Evolutionary conservation across 2,329 filamentous ascomycete genomes (phyloP).

Genomic region (Fusarium poae): DNA sequence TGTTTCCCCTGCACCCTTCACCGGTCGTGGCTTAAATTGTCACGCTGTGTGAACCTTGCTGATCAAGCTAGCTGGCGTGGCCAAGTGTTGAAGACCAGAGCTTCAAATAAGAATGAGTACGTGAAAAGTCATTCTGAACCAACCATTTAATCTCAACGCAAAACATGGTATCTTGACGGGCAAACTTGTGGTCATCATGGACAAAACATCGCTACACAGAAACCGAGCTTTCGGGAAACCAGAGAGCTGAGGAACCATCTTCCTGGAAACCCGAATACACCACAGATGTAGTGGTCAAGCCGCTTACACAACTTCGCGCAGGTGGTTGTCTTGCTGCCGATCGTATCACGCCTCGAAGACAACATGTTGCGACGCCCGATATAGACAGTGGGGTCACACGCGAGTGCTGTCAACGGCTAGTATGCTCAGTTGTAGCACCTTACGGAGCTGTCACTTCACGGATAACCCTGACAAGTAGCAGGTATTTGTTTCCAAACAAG

Average conservation of each 20-base stretch:
- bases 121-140: background rate
- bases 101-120: conserved; percentile 4
- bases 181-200: background rate
- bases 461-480: background rate
- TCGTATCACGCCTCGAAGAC: conserved; percentile 37
- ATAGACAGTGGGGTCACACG: conserved; percentile 30
- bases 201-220: conserved; percentile 19
- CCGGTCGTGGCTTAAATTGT: conserved; percentile 35
- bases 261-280: conserved; percentile 36
- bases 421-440: conserved; percentile 28
- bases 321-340: conserved; percentile 35
- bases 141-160: background rate
- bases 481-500: conserved; percentile 4
- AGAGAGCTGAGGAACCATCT: conserved; percentile 37
- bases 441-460: conserved; percentile 24
- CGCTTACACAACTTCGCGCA: conserved; percentile 45
- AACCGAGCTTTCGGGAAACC: conserved; percentile 25
- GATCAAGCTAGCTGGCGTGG: conserved; percentile 6
- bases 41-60: conserved; percentile 24
- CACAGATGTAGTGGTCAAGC: conserved; percentile 35
- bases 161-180: conserved; percentile 1
- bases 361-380: conserved; percentile 36
- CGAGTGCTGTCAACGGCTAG: conserved; percentile 31
- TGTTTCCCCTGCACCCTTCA: conserved; percentile 27
- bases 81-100: conserved; percentile 18